These are phyloP conservation scores for Erigeron philadelphicus DNA, from an alignment of 140 eudicot species.

Conservation along the genomic window DNA sequence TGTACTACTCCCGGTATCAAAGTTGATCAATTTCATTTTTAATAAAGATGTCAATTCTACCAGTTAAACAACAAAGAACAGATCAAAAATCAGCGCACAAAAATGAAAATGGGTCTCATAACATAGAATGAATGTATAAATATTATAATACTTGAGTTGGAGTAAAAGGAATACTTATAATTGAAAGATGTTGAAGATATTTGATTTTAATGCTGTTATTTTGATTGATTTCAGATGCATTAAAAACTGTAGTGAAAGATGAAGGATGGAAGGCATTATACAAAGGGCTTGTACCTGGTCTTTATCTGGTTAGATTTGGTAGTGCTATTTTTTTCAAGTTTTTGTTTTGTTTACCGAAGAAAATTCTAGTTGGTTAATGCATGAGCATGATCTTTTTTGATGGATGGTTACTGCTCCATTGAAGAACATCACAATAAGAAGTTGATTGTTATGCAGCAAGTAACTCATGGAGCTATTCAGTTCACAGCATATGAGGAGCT, in stretches of 20 bases:
- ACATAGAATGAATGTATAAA: neutral
- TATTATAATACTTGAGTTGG: neutral
- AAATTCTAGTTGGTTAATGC: neutral
- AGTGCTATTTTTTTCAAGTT: conserved; percentile 20
- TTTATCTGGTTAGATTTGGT: conserved; percentile 71
- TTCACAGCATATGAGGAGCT: conserved; percentile 95
- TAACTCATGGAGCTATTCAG: conserved; percentile 94
- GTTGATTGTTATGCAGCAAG: conserved; percentile 60
- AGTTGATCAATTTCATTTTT: neutral
- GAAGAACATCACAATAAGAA: neutral
- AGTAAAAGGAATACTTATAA: neutral
- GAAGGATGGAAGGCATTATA: conserved; percentile 96
- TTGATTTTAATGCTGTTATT: neutral
- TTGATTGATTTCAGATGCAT: conserved; percentile 54
- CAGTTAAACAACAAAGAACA: neutral
- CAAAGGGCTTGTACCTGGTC: conserved; percentile 90
- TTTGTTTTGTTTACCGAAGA: neutral
- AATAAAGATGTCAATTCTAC: neutral
- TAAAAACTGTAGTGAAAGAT: conserved; percentile 82
- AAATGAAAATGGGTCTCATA: neutral
- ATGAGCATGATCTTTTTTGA: neutral
- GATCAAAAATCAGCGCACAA: neutral
- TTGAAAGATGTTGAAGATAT: neutral
- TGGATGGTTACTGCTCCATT: conserved; percentile 6
- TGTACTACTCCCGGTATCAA: conserved; percentile 9